phyloP scores from a whole-genome alignment of 176 grass and related monocot species.

The Aegilops longissima region DNA sequence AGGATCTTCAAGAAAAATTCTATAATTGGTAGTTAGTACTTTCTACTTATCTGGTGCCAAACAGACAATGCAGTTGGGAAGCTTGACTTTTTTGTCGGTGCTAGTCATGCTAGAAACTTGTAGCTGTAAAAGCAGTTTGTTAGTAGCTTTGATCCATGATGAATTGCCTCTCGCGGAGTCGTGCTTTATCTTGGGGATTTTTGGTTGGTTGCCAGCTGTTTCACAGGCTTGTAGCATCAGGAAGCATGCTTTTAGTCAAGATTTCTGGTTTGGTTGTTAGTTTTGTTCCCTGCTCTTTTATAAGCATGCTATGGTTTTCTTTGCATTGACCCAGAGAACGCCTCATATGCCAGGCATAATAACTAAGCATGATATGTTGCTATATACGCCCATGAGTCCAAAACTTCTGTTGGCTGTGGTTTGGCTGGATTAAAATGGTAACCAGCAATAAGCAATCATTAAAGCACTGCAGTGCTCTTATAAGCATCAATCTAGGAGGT shows the following conservation, averaged over 20 bases:
- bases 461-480: not conserved
- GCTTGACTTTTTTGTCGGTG: not conserved
- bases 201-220: not conserved
- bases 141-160: not conserved
- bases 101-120: no score
- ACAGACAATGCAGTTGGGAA: not conserved
- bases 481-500: not conserved
- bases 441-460: not conserved
- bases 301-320: not conserved
- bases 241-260: not conserved
- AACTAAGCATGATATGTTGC: not conserved
- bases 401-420: not conserved
- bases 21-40: not conserved
- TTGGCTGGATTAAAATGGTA: not conserved
- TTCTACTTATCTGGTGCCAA: not conserved
- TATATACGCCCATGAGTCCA: not conserved
- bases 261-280: not conserved
- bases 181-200: not conserved
- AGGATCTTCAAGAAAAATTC: not conserved
- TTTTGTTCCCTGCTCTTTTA: not conserved
- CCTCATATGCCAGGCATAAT: not conserved
- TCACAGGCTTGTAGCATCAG: not conserved
- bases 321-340: not conserved
- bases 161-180: not conserved
- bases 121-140: not conserved